Percentiles rank a stretch among this genome's conserved stretches.
Evolutionary conservation across 176 grass and related monocot genomes (phyloP).

Genomic region (Musa itinerans): DNA sequence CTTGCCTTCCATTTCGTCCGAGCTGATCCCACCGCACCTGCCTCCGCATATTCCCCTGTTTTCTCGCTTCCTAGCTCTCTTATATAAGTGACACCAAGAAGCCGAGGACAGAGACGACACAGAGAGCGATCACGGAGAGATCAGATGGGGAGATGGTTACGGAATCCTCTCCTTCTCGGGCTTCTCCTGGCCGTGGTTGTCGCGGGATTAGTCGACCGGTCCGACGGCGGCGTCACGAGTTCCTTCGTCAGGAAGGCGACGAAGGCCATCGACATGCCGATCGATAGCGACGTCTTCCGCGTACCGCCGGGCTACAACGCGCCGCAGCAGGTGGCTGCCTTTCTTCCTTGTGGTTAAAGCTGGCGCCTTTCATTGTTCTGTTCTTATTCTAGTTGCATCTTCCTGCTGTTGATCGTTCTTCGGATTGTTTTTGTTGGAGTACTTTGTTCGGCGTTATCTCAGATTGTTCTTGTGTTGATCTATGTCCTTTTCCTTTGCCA

Average conservation of each 20-base stretch:
- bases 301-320: conserved; percentile 50
- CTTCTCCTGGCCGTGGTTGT: not conserved
- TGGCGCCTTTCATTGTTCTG: not conserved
- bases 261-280: conserved; percentile 57
- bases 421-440: too few relatives aligned
- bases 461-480: too few relatives aligned
- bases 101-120: not conserved
- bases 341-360: not conserved
- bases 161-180: not conserved
- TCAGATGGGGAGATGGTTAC: not conserved
- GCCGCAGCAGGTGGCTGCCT: conserved; percentile 49
- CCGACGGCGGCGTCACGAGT: conserved; percentile 49
- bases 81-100: not conserved
- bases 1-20: not conserved
- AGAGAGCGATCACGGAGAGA: not conserved
- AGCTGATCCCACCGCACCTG: not conserved
- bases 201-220: not conserved
- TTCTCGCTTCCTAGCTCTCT: not conserved
- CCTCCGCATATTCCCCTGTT: not conserved
- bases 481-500: too few relatives aligned
- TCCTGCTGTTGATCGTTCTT: too few relatives aligned
- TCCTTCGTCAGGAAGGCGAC: conserved; percentile 37
- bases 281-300: conserved; percentile 63
- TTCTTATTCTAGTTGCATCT: not conserved
- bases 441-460: too few relatives aligned